Conservation (phyloP, 2,329 filamentous ascomycete species). For the Colletotrichum graminicola region DNA sequence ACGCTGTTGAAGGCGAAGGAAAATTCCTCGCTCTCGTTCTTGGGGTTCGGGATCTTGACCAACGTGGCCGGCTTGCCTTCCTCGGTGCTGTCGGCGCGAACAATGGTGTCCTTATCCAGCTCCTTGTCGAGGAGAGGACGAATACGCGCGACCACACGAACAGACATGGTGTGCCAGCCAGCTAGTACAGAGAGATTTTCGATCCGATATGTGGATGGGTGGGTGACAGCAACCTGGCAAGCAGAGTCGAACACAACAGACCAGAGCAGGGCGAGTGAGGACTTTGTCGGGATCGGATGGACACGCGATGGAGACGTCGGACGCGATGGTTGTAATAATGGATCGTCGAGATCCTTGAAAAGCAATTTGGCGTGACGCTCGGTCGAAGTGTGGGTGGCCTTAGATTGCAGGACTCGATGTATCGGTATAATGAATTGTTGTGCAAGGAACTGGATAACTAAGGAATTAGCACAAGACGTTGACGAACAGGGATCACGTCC, state of each 20-base stretch:
- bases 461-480: conserved; percentile 16
- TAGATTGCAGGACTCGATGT: conserved; percentile 14
- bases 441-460: conserved; percentile 19
- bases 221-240: conserved; percentile 5
- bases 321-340: conserved; percentile 25
- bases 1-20: conserved; percentile 96
- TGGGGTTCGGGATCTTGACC: conserved; percentile 92
- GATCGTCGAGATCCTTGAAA: conserved; percentile 17
- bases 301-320: neutral
- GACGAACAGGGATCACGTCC: conserved; percentile 36
- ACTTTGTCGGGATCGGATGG: neutral
- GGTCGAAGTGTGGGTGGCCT: conserved; percentile 14
- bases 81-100: conserved; percentile 74
- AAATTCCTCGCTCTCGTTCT: conserved; percentile 91
- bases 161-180: conserved; percentile 63
- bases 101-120: conserved; percentile 87
- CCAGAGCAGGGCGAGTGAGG: neutral
- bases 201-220: neutral
- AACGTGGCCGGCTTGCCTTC: conserved; percentile 73
- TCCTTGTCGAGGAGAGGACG: conserved; percentile 89
- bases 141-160: conserved; percentile 91
- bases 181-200: conserved; percentile 30
- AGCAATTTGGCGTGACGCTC: conserved; percentile 20
- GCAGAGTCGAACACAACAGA: neutral
- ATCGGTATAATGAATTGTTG: conserved; percentile 25